Evolutionary conservation across 176 grass and related monocot species (phyloP), one percentile per base, ranked within the genome.

Genomic region (Carex scoparia): DNA sequence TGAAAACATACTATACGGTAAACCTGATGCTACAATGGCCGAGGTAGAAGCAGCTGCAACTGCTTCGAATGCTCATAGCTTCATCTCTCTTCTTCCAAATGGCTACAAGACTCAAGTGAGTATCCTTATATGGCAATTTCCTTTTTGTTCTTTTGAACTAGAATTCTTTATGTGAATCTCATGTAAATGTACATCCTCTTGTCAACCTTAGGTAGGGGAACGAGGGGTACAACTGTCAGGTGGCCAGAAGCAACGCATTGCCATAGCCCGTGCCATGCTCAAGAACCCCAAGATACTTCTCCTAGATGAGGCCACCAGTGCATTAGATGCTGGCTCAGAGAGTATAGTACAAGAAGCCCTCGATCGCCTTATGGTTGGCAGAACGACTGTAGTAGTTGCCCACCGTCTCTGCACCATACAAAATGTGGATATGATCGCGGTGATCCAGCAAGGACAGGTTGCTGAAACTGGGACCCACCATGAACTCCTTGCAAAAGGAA

Each of bases 181-280:
- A 16, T n/a, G 32, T 61, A 74, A 79, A 60, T 68, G 16, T 71
- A 48, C 66, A 73, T 81, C 48, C 32, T 84, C 57, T 68, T 83
- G 11, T 69, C 81, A 74, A 68, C 60, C 32, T 64, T 65, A 99
- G 97, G 97, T 95, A 15, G 96, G 95, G 46, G 96, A 94, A 79
- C 78, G 94, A 63, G 96, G 96, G 84, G 92, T 91, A 7, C 97
- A 99, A 84, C 87, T 99, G 40, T 99, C 97, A 65, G 97, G 97
- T 81, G 97, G 97, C 73, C 97, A 99, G 86, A 99, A 94, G 79
- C 97, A 99, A 85, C 93, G 97, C 54, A 99, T 99, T 84, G 97
- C 97, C 49, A 99, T 99, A 46, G 93, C 93, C 72, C 90, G 97
- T 31, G 97, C 97, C 64, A 94, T 99, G 90, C 84, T 99, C 18